Percentiles rank a stretch among this genome's conserved stretches.
Conservation (phyloP, 192 early-diverging fungal genomes). For the Gaertneriomyces sp. region DNA sequence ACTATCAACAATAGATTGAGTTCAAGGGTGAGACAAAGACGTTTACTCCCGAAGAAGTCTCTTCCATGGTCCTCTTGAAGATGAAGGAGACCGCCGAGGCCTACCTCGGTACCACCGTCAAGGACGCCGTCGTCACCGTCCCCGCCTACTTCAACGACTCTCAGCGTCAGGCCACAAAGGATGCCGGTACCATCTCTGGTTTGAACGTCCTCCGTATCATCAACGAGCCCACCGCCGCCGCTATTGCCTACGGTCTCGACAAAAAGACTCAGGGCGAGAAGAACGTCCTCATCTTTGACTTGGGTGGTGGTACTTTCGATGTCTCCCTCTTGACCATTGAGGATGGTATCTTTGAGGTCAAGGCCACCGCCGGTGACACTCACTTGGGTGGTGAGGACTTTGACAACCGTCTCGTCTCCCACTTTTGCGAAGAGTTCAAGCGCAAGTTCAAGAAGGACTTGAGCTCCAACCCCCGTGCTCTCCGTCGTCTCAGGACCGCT, state of each 20-base stretch:
- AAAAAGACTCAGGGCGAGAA: constrained; percentile 86
- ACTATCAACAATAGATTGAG: constrained; percentile 42
- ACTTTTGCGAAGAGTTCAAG: constrained; percentile 96
- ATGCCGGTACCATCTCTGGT: constrained; percentile 93
- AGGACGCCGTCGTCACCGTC: constrained; percentile 95
- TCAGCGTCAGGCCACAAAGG: constrained; percentile 99
- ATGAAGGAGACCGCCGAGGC: constrained; percentile 94
- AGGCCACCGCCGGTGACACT: constrained; percentile 98
- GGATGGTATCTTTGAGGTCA: constrained; percentile 97
- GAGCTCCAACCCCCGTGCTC: constrained; percentile 79
- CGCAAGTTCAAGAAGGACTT: constrained; percentile 98
- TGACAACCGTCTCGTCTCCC: constrained; percentile 96
- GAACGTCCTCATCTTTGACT: constrained; percentile 96
- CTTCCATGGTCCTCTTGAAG: constrained; percentile 96
- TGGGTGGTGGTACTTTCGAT: constrained; percentile 97
- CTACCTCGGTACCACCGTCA: constrained; percentile 80
- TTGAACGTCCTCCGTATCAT: constrained; percentile 99
- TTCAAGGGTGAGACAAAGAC: constrained; percentile 96
- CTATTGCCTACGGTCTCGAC: constrained; percentile 98
- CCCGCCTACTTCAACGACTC: constrained; percentile 99
- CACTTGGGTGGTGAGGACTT: constrained; percentile 99
- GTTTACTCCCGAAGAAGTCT: constrained; percentile 96
- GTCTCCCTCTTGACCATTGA: constrained; percentile 96
- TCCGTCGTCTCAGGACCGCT: constrained; percentile 96
- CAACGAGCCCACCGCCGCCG: constrained; percentile 99